Evolutionary conservation across 2,329 filamentous ascomycete species (phyloP), one percentile per base, ranked within the genome.

Genomic region (Rasamsonia emersonii): DNA sequence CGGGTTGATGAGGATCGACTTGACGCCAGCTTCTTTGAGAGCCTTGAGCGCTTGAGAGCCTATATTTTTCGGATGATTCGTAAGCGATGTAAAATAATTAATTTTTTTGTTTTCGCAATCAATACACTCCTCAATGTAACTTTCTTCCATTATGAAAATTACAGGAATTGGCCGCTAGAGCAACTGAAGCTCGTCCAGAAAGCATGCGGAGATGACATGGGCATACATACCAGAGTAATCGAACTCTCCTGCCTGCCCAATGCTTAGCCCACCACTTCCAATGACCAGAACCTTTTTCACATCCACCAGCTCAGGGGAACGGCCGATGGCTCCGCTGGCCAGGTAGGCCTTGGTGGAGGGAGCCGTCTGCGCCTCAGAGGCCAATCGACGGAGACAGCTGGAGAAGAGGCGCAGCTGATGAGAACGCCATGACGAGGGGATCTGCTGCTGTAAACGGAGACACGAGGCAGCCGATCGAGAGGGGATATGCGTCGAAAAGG

Each of bases 211-310:
- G 14, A 8, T 24, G 25, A 7, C 9, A 25, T 11, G 11, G 5
- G 18, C n/a, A 24, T n/a, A 23, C 79, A 46, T 71, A 93, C 86
- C 89, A 61, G 91, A 96, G 64, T 96, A 96, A 66, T 96, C 89
- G 53, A 96, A 96, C 68, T 96, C 89, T 67, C 89, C 89, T 44
- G 89, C 89, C 66, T 96, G 89, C 43, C 89, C 89, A 75, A 96
- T 96, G 59, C 85, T 86, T 48, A 96, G 73, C 62, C 89, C 89
- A 67, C 89, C 89, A 65, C 81, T 88, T 38, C 89, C 89, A 68
- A 96, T 94, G 48, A 96, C 88, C 41, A 96, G 70, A 32, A 96
- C 89, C 69, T 96, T 96, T 70, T 93, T 93, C 44, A 96, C 86
- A 57, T 94, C 77, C 30, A 95, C 81, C 34, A 83, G 67, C 50